Evolutionary conservation across 2,329 filamentous ascomycete species (phyloP), one percentile per base, ranked within the genome.

Genomic region (Dactylellina sp.): DNA sequence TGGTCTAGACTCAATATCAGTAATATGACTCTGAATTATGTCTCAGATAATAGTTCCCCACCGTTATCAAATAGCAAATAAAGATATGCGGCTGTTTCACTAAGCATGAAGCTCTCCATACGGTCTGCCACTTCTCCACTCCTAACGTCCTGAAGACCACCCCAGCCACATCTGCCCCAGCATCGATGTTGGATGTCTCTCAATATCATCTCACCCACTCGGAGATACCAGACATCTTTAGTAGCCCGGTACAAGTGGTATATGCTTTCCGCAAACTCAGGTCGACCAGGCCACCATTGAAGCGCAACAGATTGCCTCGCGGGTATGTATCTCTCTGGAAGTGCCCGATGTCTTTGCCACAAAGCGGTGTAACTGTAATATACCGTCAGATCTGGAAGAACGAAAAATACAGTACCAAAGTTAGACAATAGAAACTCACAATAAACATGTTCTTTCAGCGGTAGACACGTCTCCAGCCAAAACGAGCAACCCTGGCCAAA

Each of bases 61-160:
- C 77, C 75, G 28, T 78, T 76, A 76, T 96, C 91, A 80, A 96
- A 98, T 1, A 98, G 86, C 62, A 99, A 83, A 80, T 96, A 98
- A 75, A 99, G 84, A 81, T 99, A 99, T 81, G 98, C 97, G 47
- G 92, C 89, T 0, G 95, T 99, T 82, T 99, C 95, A 12, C 95
- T 94, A 0, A 99, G 85, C 79, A 98, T 98, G 84, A 98, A 99
- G 80, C 94, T 98, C 82, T 99, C 95, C 95, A 98, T 98, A 35
- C 95, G 90, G 80, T 99, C 93, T 77, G 88, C 91, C 81, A 92
- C 88, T 81, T 97, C 92, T 2, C 94, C 94, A 22, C 44, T 71
- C 12, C 64, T 37, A 7, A 63, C 64, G 42, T 75, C 62, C n/a
- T 71, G 55, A 35, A 70, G 7, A 9, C 71, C 94, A 12, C 94